A percentile compares a stretch with the other conserved stretches of the same genome.
Evolutionary conservation across 192 early-diverging fungal species (phyloP).

Genomic region (Glomus cerebriforme): DNA sequence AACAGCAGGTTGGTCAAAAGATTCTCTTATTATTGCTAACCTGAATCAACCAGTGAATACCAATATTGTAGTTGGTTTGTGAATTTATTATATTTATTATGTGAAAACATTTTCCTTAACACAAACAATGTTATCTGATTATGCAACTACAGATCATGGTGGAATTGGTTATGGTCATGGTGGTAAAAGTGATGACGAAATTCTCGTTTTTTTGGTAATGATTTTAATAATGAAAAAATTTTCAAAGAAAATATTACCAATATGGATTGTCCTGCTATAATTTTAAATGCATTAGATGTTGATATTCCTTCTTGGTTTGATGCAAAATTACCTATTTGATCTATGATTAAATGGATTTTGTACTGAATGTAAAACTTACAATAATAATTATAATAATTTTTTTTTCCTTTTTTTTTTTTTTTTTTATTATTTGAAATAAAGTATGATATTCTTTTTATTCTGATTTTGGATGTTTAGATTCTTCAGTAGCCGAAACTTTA

Average conservation of each 20-base stretch:
- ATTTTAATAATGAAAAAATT: not conserved
- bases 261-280: constrained; percentile 21
- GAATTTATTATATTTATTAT: no score
- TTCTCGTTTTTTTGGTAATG: not conserved
- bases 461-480: not conserved
- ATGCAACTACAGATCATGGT: constrained; percentile 27
- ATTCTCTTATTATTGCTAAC: not conserved
- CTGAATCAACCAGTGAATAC: no score
- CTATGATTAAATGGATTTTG: not conserved
- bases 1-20: not conserved
- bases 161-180: constrained; percentile 14
- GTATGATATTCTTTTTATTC: not conserved
- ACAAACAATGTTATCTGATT: no score
- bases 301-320: constrained; percentile 13
- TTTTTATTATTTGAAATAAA: no score
- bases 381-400: no score
- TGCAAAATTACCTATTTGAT: not conserved
- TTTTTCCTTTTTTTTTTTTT: no score
- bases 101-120: no score
- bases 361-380: not conserved
- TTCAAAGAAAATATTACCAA: not conserved
- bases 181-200: constrained; percentile 8
- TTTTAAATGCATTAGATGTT: not conserved
- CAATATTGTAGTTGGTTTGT: no score
- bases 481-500: not conserved